Conservation (phyloP, 176 grass and related monocot species). For the Oryza meyeriana region DNA sequence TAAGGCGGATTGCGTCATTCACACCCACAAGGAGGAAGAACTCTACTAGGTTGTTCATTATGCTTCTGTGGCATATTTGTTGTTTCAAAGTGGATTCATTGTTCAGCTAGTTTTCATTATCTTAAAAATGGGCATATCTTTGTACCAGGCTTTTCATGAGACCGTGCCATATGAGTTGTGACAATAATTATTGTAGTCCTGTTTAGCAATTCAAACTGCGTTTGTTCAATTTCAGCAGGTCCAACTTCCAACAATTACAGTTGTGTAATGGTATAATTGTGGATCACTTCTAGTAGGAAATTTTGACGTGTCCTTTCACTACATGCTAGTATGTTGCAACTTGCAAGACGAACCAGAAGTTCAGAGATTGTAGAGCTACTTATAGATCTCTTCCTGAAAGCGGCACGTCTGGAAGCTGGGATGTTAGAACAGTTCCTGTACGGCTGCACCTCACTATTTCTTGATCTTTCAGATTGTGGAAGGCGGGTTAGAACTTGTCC, state of each 20-base stretch:
- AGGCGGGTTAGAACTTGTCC: not conserved
- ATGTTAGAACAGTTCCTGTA: not conserved
- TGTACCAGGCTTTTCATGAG: not conserved
- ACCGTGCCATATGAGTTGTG: not conserved
- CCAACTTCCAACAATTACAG: not conserved
- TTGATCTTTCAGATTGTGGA: not conserved
- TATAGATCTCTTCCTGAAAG: not conserved
- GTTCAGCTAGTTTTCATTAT: slow-evolving; percentile 1
- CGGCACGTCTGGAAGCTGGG: not conserved
- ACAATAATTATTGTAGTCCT: slow-evolving; percentile 30
- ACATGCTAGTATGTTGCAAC: not conserved
- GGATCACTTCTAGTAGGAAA: not conserved
- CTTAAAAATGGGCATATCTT: slow-evolving; percentile 3
- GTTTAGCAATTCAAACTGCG: slow-evolving; percentile 12
- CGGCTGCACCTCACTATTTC: not conserved
- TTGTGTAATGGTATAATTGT: not conserved
- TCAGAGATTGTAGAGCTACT: not conserved
- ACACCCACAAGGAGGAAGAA: slow-evolving; percentile 62
- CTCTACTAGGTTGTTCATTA: slow-evolving; percentile 33
- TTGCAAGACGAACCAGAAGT: not conserved
- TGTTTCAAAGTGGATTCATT: not conserved
- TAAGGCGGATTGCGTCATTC: slow-evolving; percentile 52
- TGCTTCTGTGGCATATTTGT: not conserved
- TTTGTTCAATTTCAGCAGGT: not conserved
- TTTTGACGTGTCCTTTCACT: not conserved